Evolutionary conservation across 805 yeast species (phyloP), one percentile per base, ranked within the genome.

Genomic region (Maudiozyma barnettii): DNA sequence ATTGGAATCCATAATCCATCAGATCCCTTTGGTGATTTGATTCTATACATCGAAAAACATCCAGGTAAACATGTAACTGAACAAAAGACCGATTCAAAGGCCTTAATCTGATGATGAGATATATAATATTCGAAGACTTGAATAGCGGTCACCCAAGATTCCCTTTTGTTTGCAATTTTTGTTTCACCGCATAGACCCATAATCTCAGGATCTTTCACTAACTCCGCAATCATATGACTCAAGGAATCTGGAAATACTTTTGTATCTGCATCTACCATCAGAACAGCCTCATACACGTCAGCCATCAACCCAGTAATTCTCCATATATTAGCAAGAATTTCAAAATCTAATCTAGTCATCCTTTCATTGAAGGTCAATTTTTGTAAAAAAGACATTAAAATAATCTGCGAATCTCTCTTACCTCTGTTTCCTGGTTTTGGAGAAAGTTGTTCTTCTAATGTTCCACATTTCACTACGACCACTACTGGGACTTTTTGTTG

Each of bases 171-270:
- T 3, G 95, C 78, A 57, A 89, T 89, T 65, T 86, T 88, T 0
- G 97, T 89, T 63, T 89, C 97, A 43, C 97, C 97, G 72, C 97
- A 89, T 39, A 89, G 71, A 2, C 96, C 97, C 95, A 89, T 89
- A 46, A 89, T 73, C 53, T 71, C 71, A 0, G 96, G 95, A 61
- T 89, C 91, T 57, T 77, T 82, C 20, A 87, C 90, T 86, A 89
- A 80, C 57, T 84, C 86, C 0, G 95, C 95, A 53, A 77, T 74
- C 96, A 89, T 86, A 59, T 90, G 96, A 12, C 91, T 85, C 52
- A 88, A 57, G 5, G 91, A 81, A 63, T 90, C 96, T 0, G 95
- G 95, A 63, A 73, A 86, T 3, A 89, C 88, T 60, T 80, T 79
- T 0, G 96, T 88, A 68, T 89, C 97, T 5, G 97, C 97, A 69